Base-by-base conservation (phyloP, 768 basidiomycete genomes). In the Nevesoporus exiguus region DNA sequence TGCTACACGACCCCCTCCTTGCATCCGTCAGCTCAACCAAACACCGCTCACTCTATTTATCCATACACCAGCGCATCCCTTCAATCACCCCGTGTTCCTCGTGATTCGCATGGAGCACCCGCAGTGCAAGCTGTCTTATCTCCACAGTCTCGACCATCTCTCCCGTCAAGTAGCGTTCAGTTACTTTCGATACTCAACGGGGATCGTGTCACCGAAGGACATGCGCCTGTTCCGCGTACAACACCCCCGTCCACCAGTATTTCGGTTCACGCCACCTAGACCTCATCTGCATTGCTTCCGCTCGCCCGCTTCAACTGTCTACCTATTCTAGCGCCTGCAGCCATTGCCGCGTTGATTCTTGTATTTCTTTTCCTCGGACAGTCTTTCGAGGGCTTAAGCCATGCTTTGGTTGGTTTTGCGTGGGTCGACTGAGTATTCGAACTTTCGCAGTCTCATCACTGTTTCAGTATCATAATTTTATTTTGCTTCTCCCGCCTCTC, bases 131-230 rank as follows among this genome's bases (percentile, higher is more conserved):
- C 51, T 41, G 29, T 49, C 43, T 56, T 46, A 46, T 44, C 60
- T 17, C 54, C 56, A 7, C 59, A 41, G 24, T 58, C 55, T 51
- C 64, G 61, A 42, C 46, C 59, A 19, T 33, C 66, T 22, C 55
- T 57, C 11, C 55, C 60, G 6, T 57, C 66, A 44, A 63, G 66
- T 54, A 66, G 63, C 41, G 59, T 54, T 14, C 68, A 73, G 56
- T 36, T 74, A 34, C 64, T 72, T 51, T 74, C 72, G 25, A 71
- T 74, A 50, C 65, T 74, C 24, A 73, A 73, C 39, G 65, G 65
- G 45, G 65, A 62, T 47, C 62, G 57, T 29, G 55, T 42, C 48
- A 60, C 45, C 29, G 53, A 52, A 25, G 5, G 48, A 13, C 50
- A 54, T 51, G 24, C 54, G 39, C 40, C 59, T 30, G 41, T 29